Percentiles rank a stretch among this genome's conserved stretches.
Conservation (phyloP, 305 asterid species). For the Fraxinus albicans region DNA sequence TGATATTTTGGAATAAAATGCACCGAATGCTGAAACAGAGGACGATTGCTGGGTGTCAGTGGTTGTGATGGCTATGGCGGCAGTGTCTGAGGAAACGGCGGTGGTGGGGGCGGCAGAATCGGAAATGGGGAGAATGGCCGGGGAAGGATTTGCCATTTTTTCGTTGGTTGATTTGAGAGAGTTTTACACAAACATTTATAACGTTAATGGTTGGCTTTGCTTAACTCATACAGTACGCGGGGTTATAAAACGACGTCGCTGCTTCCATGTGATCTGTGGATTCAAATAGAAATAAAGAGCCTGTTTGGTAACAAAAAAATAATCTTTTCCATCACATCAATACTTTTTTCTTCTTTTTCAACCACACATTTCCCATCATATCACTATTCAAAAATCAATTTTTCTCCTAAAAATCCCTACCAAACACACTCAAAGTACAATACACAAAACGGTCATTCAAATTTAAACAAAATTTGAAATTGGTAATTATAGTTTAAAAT, state of each 20-base stretch:
- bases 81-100: conserved; percentile 10
- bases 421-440: neutral
- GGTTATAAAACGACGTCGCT: neutral
- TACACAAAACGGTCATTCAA: neutral
- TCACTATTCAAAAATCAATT: too few species aligned
- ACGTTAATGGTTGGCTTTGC: conserved; percentile 14
- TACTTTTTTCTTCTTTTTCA: too few species aligned
- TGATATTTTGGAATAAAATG: conserved; percentile 44
- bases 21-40: conserved; percentile 45
- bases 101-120: conserved; percentile 30
- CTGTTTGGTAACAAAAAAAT: too few species aligned
- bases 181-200: conserved; percentile 8
- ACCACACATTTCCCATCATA: too few species aligned
- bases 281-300: neutral
- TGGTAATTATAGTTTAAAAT: neutral
- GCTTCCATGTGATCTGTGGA: neutral
- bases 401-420: too few species aligned
- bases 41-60: conserved; percentile 26
- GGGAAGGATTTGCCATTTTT: conserved; percentile 56
- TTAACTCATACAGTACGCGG: conserved; percentile 15
- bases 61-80: neutral
- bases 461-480: neutral
- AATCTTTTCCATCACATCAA: too few species aligned
- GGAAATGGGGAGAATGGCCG: conserved; percentile 68
- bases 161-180: neutral